Base-by-base conservation (phyloP, 2,329 filamentous ascomycete genomes). In the Pseudocercospora musae region DNA sequence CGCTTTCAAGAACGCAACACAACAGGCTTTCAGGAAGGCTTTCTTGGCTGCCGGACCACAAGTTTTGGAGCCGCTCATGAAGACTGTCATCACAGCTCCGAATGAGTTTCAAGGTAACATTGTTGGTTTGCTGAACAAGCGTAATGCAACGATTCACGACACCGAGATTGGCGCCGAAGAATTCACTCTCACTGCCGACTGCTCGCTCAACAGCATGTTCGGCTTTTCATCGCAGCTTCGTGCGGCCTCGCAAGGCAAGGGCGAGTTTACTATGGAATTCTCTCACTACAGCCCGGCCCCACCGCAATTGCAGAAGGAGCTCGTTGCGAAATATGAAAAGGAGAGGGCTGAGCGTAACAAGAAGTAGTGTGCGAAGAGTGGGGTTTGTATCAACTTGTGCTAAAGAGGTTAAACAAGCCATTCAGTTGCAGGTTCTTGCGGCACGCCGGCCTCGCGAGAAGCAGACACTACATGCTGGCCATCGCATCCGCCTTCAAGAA, bases 211-310 rank as follows among this genome's bases (percentile, higher is more conserved):
- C 77, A 87, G 89, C 76, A 99, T 99, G 95, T 99, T 99, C 76
- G 95, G 95, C 66, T 98, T 99, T 81, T 93, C 89, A 73, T 91
- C 89, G 46, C 91, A 96, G 78, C 80, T 99, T 69, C 86, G 95
- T 71, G 95, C 95, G 13, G 91, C 93, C 21, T 98, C 93, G 1
- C 95, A 99, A 81, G 95, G 95, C 66, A 99, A 99, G 84, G 95
- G 95, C 72, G 95, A 99, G 81, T 99, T 97, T 75, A 90, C 86
- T 72, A 98, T 99, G 95, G 95, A 99, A 80, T 99, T 99, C 74
- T 95, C 90, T 78, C 95, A 98, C 80, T 99, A 99, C 73, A 87
- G 90, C 57, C 84, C 92, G 57, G 92, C 95, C 62, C 90, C 93
- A 54, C 86, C 87, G 71, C 93, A 98, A 75, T 77, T 98, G 77